Evolutionary conservation across 192 early-diverging fungal species (phyloP), one percentile per base, ranked within the genome.

Genomic region (Rhizophagus clarus): DNA sequence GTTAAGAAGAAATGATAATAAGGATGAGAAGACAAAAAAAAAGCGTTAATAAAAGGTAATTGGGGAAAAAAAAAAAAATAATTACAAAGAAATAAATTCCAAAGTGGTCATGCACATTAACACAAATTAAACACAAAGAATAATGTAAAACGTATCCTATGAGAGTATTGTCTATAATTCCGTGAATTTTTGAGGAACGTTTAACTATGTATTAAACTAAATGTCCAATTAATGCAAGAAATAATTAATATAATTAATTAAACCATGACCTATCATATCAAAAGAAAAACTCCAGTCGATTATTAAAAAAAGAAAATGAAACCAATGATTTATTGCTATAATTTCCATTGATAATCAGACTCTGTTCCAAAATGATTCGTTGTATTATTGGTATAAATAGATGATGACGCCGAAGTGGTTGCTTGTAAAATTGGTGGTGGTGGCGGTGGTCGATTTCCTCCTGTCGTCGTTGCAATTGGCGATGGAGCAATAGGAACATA

Each of bases 401-500:
- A 56, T 22, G 34, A 34, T 34, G 34, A 34, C 34, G 51, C 20
- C 4, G 51, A 56, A 56, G 51, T 56, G 15, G 51, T 17, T 51
- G 49, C 17, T 51, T 51, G 49, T 51, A 14, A 47, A 47, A 14
- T 47, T 14, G 45, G 15, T 49, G 47, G 11, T 15, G 11, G 14
- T 49, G 10, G 10, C 10, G 28, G 37, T 10, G 69, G 69, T 3
- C 22, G 28, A 37, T 71, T 71, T 14, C 22, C 12, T 34, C 28
- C 37, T 71, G 69, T 71, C 20, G 69, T n/a, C n/a, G 31, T 71
- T 34, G n/a, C 7, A 31, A n/a, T 71, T 61, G 76, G 76, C 5
- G 76, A 78, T 47, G 76, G 76, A 11, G 76, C 76, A 78, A 78
- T 78, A 28, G 76, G 76, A 29, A 78, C 68, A 29, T 78, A 78